Evolutionary conservation across 108 stramenopile species (phyloP).

Genomic region (Hondaea fermentalgiana): DNA sequence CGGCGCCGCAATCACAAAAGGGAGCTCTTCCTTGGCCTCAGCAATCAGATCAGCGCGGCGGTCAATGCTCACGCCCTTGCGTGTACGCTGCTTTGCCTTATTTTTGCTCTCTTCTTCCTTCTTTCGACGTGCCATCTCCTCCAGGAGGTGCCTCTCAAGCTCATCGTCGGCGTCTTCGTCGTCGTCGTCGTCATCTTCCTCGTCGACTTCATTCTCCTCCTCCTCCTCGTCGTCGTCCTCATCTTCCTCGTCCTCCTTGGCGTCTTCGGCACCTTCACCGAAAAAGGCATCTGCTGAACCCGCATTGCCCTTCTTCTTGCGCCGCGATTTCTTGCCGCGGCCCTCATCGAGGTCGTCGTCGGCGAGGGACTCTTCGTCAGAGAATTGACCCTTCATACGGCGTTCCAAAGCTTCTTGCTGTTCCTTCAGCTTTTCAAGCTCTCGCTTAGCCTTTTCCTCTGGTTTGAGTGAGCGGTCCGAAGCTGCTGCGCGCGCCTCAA

Average conservation of each 20-base stretch:
- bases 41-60: not conserved
- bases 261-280: not conserved
- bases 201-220: not conserved
- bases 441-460: slow-evolving; percentile 23
- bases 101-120: not conserved
- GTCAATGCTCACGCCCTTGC: not conserved
- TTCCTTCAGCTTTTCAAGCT: slow-evolving; percentile 19
- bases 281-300: not conserved
- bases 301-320: not conserved
- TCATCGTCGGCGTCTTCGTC: not conserved
- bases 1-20: not conserved
- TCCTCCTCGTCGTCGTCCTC: not conserved
- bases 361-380: not conserved
- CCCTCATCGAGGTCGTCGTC: not conserved
- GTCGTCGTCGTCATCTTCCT: slow-evolving; percentile 15
- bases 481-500: slow-evolving; percentile 17
- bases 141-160: not conserved
- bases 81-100: not conserved
- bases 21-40: not conserved
- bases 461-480: slow-evolving; percentile 18
- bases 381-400: slow-evolving; percentile 15
- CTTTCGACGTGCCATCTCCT: not conserved
- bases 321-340: not conserved
- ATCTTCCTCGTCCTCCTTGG: not conserved
- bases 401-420: not conserved